A percentile compares a stretch with the other conserved stretches of the same genome.
phyloP scores from a whole-genome alignment of 2,329 filamentous ascomycete species.

The Whalleya microplaca region DNA sequence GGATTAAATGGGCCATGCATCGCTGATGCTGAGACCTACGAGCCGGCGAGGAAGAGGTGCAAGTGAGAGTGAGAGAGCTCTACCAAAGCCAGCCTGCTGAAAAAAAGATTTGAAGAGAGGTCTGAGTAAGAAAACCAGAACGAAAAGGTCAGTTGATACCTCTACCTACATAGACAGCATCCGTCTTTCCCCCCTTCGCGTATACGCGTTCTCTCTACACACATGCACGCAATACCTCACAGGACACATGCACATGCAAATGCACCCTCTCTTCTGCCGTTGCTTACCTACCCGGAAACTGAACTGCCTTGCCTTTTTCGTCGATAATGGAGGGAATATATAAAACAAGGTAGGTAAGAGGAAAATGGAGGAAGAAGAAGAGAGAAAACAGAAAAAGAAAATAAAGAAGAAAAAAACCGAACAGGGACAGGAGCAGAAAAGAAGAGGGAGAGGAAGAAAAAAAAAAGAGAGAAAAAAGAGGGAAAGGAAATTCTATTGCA shows the following conservation, averaged over 20 bases:
- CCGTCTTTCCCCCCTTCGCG: not conserved
- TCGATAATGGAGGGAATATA: not conserved
- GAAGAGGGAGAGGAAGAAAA: not conserved
- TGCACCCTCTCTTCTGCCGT: conserved; percentile 5
- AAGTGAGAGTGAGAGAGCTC: conserved; percentile 7
- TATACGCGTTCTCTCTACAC: conserved; percentile 14
- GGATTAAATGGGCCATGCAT: conserved; percentile 31
- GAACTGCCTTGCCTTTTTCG: conserved; percentile 5
- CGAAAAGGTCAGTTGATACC: conserved; percentile 25
- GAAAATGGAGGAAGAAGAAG: not conserved
- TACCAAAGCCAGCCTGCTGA: conserved; percentile 14
- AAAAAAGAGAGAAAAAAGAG: not conserved
- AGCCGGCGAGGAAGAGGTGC: conserved; percentile 13
- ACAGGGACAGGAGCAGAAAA: not conserved
- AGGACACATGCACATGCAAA: conserved; percentile 5
- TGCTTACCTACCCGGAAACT: conserved; percentile 3
- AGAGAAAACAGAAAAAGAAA: conserved; percentile 2
- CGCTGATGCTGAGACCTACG: conserved; percentile 26
- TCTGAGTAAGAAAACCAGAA: conserved; percentile 24
- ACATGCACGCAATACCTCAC: conserved; percentile 9
- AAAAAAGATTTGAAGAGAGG: conserved; percentile 23
- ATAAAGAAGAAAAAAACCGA: not conserved
- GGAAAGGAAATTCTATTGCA: not conserved
- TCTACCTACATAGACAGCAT: conserved; percentile 9
- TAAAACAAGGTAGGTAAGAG: not conserved